Evolutionary conservation across 1,284 basidiomycete species (phyloP).

Genomic region (Fomitopsis pinicola): DNA sequence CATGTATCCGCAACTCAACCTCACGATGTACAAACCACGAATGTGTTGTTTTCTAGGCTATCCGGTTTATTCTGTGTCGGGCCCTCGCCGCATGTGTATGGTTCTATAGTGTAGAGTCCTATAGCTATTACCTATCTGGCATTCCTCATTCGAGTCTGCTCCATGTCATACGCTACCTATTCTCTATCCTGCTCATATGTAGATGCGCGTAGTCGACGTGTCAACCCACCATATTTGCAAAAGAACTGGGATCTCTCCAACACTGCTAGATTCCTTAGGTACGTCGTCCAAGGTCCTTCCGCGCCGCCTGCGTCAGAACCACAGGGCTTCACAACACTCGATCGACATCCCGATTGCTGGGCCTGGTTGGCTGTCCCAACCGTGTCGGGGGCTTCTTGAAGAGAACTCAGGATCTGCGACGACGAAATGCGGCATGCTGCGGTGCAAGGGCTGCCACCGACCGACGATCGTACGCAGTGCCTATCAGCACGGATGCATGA

Average conservation of each 20-base stretch:
- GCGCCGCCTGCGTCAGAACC: too few relatives aligned
- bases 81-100: neutral
- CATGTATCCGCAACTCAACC: neutral
- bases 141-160: neutral
- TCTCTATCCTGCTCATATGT: too few relatives aligned
- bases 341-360: neutral
- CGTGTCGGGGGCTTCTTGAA: neutral
- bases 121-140: neutral
- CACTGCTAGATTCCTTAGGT: too few relatives aligned
- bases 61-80: neutral
- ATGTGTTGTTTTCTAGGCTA: neutral
- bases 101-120: neutral
- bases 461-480: neutral
- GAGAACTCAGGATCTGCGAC: neutral
- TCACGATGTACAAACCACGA: neutral
- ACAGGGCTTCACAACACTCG: neutral
- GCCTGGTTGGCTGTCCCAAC: neutral
- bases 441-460: neutral
- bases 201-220: too few relatives aligned
- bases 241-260: too few relatives aligned
- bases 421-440: neutral
- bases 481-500: neutral
- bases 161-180: too few relatives aligned
- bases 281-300: too few relatives aligned
- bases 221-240: too few relatives aligned